These are phyloP conservation scores for Erigeron canadensis DNA, from an alignment of 129 eudicot genomes.

Conservation along the genomic window DNA sequence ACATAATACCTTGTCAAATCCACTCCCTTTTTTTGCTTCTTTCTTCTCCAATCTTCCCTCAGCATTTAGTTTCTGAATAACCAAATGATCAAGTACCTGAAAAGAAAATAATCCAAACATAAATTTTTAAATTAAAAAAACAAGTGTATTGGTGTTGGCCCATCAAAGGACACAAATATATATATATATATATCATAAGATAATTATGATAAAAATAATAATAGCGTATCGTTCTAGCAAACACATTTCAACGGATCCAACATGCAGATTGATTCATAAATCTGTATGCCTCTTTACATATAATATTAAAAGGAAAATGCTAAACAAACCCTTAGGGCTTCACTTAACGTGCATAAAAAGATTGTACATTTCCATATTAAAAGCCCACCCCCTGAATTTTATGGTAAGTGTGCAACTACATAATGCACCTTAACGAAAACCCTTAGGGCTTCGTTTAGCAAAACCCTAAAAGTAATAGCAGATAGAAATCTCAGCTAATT, in stretches of 20 bases:
- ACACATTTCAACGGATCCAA: not conserved
- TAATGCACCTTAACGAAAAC: too few relatives aligned
- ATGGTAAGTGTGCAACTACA: too few relatives aligned
- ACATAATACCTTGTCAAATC: slow-evolving; percentile 80
- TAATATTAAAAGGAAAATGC: too few relatives aligned
- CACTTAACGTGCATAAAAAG: too few relatives aligned
- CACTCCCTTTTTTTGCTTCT: slow-evolving; percentile 84
- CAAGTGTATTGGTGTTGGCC: not conserved
- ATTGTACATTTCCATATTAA: too few relatives aligned
- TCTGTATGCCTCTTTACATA: not conserved
- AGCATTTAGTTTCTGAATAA: slow-evolving; percentile 94
- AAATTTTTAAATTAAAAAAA: not conserved
- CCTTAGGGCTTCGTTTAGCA: too few relatives aligned
- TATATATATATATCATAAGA: not conserved
- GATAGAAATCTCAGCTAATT: not conserved
- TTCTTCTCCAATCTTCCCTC: slow-evolving; percentile 97
- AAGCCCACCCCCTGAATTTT: too few relatives aligned
- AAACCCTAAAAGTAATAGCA: not conserved
- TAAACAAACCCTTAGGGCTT: too few relatives aligned
- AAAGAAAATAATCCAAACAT: not conserved
- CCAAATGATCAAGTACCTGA: slow-evolving; percentile 98
- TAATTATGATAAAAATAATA: too few relatives aligned
- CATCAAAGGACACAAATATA: not conserved
- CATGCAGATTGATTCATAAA: slow-evolving; percentile 4
- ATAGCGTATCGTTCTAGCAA: not conserved